A percentile compares a stretch with the other conserved stretches of the same genome.
These are phyloP conservation scores for Torrubiella hemipterigena DNA, from an alignment of 2,329 filamentous ascomycete genomes.

Conservation along the genomic window DNA sequence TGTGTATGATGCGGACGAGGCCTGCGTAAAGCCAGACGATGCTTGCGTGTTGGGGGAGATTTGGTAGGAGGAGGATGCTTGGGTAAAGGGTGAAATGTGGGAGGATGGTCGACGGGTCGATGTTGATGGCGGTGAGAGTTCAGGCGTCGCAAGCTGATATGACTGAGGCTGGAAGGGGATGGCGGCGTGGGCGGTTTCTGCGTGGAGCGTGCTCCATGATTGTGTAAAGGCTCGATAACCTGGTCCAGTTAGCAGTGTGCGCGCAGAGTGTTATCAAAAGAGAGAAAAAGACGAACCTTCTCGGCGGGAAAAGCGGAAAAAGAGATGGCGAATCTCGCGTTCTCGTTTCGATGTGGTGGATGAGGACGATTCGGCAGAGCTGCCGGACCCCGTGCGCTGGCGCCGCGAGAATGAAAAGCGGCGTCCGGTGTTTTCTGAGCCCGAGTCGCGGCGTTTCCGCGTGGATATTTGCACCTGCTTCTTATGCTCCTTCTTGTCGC, in stretches of 20 bases:
- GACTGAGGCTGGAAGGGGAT: conserved; percentile 32
- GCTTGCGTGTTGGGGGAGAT: no score
- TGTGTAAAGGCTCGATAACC: no score
- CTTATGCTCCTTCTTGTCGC: conserved; percentile 31
- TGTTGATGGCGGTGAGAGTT: no score
- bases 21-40: no score
- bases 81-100: no score
- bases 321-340: conserved; percentile 36
- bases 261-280: not conserved
- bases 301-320: conserved; percentile 35
- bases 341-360: not conserved
- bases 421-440: conserved; percentile 21
- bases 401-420: conserved; percentile 31
- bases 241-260: conserved; percentile 10
- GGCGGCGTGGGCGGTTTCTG: no score
- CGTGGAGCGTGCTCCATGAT: no score
- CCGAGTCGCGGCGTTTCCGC: conserved; percentile 26
- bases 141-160: conserved; percentile 34
- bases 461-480: conserved; percentile 31
- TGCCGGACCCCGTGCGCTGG: conserved; percentile 24
- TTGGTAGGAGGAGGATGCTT: no score
- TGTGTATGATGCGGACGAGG: no score
- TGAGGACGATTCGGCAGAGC: conserved; percentile 10
- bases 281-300: conserved; percentile 24
- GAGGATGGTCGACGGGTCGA: no score